These are phyloP conservation scores for Botrytis galanthina DNA, from an alignment of 2,329 filamentous ascomycete genomes.

Conservation along the genomic window DNA sequence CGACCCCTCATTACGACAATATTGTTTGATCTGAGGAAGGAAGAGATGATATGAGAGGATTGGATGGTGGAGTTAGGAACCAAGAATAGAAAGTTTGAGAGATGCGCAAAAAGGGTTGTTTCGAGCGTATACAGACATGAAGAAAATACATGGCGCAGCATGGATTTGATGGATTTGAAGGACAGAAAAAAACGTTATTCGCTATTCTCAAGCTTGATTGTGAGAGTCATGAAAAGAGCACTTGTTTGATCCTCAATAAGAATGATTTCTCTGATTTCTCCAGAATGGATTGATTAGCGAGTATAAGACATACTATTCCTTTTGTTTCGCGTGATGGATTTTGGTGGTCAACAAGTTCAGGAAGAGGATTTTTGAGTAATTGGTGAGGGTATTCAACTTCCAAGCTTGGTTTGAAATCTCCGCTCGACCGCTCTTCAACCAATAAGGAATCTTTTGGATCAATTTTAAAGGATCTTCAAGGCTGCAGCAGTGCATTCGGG, in stretches of 20 bases:
- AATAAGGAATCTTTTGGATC: not conserved
- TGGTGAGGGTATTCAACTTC: not conserved
- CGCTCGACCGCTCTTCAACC: not conserved
- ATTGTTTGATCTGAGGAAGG: not conserved
- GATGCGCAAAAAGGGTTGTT: not conserved
- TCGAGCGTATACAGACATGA: not conserved
- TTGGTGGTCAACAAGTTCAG: not conserved
- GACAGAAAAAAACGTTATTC: not conserved
- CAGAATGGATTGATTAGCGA: not conserved
- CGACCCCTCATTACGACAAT: not conserved
- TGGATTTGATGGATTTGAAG: conserved; percentile 1
- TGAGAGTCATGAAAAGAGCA: not conserved
- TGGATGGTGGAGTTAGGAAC: not conserved
- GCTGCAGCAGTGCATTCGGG: conserved; percentile 3
- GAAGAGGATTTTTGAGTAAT: not conserved
- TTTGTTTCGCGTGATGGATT: not conserved
- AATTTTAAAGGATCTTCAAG: not conserved
- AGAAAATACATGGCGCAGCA: not conserved
- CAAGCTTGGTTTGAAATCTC: not conserved
- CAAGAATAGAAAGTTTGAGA: not conserved
- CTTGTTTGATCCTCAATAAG: not conserved
- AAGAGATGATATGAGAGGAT: not conserved
- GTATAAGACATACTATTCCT: not conserved
- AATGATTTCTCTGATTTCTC: not conserved
- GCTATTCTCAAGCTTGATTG: not conserved